Percentiles rank a stretch among this genome's conserved stretches.
These are phyloP conservation scores for Triangularia verruculosa DNA, from an alignment of 2,329 filamentous ascomycete genomes.

Conservation along the genomic window DNA sequence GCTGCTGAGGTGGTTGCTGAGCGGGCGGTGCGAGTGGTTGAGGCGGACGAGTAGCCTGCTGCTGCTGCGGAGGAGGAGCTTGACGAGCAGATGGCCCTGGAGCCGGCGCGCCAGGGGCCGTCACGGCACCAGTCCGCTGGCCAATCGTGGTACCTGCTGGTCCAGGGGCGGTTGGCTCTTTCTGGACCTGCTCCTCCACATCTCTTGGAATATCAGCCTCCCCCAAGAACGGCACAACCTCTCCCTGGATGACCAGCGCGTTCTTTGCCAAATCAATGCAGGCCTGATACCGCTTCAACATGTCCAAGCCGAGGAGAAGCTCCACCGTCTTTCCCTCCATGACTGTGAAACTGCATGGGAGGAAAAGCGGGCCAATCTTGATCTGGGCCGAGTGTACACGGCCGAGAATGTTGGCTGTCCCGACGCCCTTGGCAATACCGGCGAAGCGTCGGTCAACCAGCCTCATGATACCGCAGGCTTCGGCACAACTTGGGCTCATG, in stretches of 20 bases:
- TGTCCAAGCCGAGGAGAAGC: conserved; percentile 87
- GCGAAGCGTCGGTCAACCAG: conserved; percentile 90
- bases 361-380: conserved; percentile 80
- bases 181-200: conserved; percentile 65
- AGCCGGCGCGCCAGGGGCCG: conserved; percentile 25
- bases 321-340: conserved; percentile 99
- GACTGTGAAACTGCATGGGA: conserved; percentile 95
- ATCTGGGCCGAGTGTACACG: conserved; percentile 95
- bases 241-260: conserved; percentile 81
- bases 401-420: conserved; percentile 90
- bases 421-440: conserved; percentile 88
- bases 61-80: conserved; percentile 26
- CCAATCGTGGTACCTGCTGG: conserved; percentile 89
- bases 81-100: conserved; percentile 22
- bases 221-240: conserved; percentile 84
- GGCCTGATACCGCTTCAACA: conserved; percentile 94
- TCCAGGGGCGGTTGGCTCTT: conserved; percentile 81
- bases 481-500: conserved; percentile 93
- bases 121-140: conserved; percentile 72
- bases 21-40: conserved; percentile 27
- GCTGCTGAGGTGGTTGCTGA: neutral
- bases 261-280: conserved; percentile 84
- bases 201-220: conserved; percentile 93
- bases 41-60: conserved; percentile 31
- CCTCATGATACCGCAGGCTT: conserved; percentile 92